phyloP scores from a whole-genome alignment of 306 rosid species.

The Rosa multiflora region DNA sequence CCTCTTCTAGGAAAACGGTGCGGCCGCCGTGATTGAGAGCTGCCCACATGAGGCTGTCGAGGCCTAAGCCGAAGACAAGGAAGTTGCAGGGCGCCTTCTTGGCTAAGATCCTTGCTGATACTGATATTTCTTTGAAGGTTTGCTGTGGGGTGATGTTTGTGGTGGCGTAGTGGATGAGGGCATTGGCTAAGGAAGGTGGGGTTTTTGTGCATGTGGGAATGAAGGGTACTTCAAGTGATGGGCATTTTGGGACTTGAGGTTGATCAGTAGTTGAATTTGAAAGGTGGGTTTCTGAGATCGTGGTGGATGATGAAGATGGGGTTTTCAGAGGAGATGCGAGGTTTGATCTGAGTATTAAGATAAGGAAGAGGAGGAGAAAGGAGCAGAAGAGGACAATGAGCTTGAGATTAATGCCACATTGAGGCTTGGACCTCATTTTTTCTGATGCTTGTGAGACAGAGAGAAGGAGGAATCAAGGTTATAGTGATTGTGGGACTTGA shows the following conservation, averaged over 20 bases:
- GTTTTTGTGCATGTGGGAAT: constrained; percentile 58
- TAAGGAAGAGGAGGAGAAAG: constrained; percentile 36
- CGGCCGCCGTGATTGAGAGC: constrained; percentile 86
- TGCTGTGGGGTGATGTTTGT: constrained; percentile 90
- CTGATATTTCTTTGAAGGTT: constrained; percentile 66
- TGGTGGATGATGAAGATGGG: constrained; percentile 13
- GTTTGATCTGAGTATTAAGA: constrained; percentile 48
- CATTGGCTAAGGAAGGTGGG: constrained; percentile 67
- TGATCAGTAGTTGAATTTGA: constrained; percentile 31
- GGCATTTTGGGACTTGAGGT: constrained; percentile 28
- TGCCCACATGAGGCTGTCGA: constrained; percentile 93
- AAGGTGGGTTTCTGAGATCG: constrained; percentile 26
- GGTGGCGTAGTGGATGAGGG: constrained; percentile 80
- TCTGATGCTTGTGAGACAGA: neutral
- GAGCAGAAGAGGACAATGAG: constrained; percentile 40
- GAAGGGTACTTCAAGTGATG: constrained; percentile 26
- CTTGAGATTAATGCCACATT: constrained; percentile 46
- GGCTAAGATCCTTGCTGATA: constrained; percentile 56
- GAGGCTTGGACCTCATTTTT: constrained; percentile 44
- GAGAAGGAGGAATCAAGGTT: neutral
- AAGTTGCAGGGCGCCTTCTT: constrained; percentile 86
- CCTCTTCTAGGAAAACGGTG: constrained; percentile 84
- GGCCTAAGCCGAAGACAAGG: constrained; percentile 83
- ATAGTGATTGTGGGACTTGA: neutral
- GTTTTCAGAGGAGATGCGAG: constrained; percentile 40